A percentile compares a stretch with the other conserved stretches of the same genome.
Conservation (phyloP, 345 rosid genomes). For the Durio zibethinus region DNA sequence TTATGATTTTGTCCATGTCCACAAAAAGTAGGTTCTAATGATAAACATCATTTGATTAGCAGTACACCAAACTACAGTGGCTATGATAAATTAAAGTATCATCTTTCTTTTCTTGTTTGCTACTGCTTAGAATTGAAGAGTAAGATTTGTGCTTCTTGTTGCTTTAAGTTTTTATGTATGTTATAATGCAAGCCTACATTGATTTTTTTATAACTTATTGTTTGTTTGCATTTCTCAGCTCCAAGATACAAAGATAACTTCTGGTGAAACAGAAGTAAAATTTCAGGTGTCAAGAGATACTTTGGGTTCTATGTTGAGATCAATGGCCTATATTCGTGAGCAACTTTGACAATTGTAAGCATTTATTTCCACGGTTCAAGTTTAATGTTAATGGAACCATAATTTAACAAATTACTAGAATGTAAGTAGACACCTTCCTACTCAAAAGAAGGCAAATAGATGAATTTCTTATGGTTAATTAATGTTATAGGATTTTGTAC, state of each 20-base stretch:
- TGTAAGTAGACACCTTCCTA: background rate
- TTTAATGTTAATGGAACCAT: background rate
- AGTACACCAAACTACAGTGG: background rate
- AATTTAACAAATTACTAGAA: constrained; percentile 5
- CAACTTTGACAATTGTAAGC: constrained; percentile 51
- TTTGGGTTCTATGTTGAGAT: constrained; percentile 58
- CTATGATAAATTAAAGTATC: background rate
- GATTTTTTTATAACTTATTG: background rate
- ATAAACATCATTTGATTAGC: background rate
- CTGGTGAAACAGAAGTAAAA: constrained; percentile 62
- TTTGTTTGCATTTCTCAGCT: constrained; percentile 35
- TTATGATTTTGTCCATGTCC: background rate
- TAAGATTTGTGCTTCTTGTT: background rate
- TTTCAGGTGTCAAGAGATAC: constrained; percentile 66
- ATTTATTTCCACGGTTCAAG: background rate
- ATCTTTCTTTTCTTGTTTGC: background rate
- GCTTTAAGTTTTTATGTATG: background rate
- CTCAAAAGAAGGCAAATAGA: background rate
- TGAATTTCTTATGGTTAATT: background rate
- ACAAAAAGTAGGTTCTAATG: background rate
- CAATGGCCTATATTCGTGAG: constrained; percentile 56
- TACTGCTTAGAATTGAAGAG: background rate
- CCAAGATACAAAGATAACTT: constrained; percentile 46
- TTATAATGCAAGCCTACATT: too few relatives aligned
- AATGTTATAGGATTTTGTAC: background rate